These are phyloP conservation scores for Nadsonia commutata DNA, from an alignment of 1,139 yeast genomes.

Conservation along the genomic window DNA sequence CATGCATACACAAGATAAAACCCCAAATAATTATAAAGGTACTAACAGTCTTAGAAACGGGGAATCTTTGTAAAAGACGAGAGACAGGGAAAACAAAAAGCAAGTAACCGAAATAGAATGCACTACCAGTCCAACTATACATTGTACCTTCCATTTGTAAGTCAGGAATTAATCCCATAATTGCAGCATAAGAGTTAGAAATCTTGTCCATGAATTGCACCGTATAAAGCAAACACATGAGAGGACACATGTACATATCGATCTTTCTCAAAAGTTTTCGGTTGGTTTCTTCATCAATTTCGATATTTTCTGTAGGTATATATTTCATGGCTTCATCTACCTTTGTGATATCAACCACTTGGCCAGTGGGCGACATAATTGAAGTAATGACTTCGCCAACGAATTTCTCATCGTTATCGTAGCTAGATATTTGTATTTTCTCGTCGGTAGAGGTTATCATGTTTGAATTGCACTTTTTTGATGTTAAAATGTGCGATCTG, in stretches of 20 bases:
- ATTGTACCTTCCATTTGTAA: conserved; percentile 23
- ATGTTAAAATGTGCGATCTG: too few species aligned
- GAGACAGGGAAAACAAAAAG: conserved; percentile 38
- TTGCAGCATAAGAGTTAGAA: conserved; percentile 42
- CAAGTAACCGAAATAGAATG: conserved; percentile 37
- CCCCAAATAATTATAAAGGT: conserved; percentile 37
- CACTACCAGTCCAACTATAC: conserved; percentile 40
- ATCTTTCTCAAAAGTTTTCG: conserved; percentile 32
- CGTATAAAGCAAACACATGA: conserved; percentile 43
- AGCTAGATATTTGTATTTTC: too few species aligned
- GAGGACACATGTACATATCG: conserved; percentile 38
- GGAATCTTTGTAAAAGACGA: conserved; percentile 31
- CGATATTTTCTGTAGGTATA: neutral
- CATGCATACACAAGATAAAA: conserved; percentile 28
- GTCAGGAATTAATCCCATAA: conserved; percentile 37
- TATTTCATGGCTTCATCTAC: neutral
- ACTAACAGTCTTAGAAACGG: conserved; percentile 36
- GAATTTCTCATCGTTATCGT: too few species aligned
- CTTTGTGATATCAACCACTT: neutral
- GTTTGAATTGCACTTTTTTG: too few species aligned
- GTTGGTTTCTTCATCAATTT: conserved; percentile 16
- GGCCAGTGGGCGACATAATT: neutral
- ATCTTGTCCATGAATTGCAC: conserved; percentile 54
- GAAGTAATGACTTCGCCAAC: too few species aligned
- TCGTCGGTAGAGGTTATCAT: too few species aligned